Evolutionary conservation across 2,329 filamentous ascomycete genomes (phyloP), one percentile per base, ranked within the genome.

Genomic region (Huntiella omanensis): DNA sequence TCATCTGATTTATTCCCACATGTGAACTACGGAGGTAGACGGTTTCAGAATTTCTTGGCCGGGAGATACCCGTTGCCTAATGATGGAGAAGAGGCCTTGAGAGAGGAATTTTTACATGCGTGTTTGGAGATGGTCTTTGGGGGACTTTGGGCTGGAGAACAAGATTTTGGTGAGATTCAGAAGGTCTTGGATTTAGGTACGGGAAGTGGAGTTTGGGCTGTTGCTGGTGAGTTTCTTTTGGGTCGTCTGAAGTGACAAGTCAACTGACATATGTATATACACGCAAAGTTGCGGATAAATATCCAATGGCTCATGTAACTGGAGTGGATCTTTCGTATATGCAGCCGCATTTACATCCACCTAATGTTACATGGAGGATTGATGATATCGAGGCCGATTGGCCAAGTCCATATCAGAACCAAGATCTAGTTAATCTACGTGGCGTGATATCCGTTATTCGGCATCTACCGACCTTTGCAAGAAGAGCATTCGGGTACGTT

Each of bases 131-230:
- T 74, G 44, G 54, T 70, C 7, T 55, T 69, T 8, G 66, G 63
- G 33, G 58, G 60, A 19, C 55, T 67, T 8, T 64, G 61, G 47
- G 48, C 65, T 1, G 60, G 68, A 1, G 68, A 68, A 4, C 61
- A 71, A 13, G 62, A 61, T 15, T 2, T 28, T 28, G 54, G 60
- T 17, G 55, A 58, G 16, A 65, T 65, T 2, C 67, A 70, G 41
- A 69, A 65, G 51, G 68, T 71, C 48, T 56, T 70, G 33, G 67
- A 71, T 49, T 54, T 70, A 12, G 68, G 68, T 19, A 70, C 67
- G 4, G 68, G 68, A 4, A 66, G 64, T 32, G 66, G 66, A 22
- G 62, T 73, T 37, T 77, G 73, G 73, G 71, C 72, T 2, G 66
- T 73, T 45, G 66, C 69, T 52, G 58, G 66, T 69, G 53, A 34